Conservation (phyloP, 208 protist genomes). For the Acanthamoeba castellanii region DNA sequence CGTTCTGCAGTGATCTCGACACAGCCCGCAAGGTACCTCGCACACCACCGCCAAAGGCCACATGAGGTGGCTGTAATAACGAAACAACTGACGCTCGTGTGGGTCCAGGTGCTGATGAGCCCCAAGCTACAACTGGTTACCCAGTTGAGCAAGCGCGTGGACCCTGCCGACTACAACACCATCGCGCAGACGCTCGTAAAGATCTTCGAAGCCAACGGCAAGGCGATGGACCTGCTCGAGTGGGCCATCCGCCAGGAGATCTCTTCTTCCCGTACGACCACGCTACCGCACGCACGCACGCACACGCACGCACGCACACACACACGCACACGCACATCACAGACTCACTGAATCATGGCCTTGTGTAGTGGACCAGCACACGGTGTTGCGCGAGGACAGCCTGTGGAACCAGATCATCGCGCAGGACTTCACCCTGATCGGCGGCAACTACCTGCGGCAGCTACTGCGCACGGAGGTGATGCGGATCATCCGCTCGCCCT, state of each 20-base stretch:
- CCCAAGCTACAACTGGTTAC: conserved; percentile 50
- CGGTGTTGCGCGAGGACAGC: conserved; percentile 53
- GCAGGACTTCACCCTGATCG: conserved; percentile 23
- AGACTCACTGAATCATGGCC: too few relatives aligned
- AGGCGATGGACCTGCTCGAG: conserved; percentile 22
- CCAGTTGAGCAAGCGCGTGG: conserved; percentile 23
- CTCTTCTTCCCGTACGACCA: conserved; percentile 5
- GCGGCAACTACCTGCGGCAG: conserved; percentile 32
- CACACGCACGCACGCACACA: not conserved
- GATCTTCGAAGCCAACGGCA: conserved; percentile 52
- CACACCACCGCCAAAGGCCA: not conserved
- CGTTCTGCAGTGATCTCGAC: conserved; percentile 6
- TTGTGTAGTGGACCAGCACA: conserved; percentile 17
- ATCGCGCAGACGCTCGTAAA: conserved; percentile 25
- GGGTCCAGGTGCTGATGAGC: conserved; percentile 8
- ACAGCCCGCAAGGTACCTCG: not conserved
- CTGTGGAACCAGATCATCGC: conserved; percentile 65
- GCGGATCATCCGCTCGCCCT: conserved; percentile 29
- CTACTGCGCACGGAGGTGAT: not conserved
- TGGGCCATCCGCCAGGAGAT: conserved; percentile 68
- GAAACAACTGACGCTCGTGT: too few relatives aligned
- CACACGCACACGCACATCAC: not conserved
- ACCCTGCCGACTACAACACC: conserved; percentile 8
- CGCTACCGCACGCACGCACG: too few relatives aligned
- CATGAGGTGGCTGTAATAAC: too few relatives aligned